phyloP scores from a whole-genome alignment of 108 stramenopile genomes.

The Aureococcus anophagefferens region DNA sequence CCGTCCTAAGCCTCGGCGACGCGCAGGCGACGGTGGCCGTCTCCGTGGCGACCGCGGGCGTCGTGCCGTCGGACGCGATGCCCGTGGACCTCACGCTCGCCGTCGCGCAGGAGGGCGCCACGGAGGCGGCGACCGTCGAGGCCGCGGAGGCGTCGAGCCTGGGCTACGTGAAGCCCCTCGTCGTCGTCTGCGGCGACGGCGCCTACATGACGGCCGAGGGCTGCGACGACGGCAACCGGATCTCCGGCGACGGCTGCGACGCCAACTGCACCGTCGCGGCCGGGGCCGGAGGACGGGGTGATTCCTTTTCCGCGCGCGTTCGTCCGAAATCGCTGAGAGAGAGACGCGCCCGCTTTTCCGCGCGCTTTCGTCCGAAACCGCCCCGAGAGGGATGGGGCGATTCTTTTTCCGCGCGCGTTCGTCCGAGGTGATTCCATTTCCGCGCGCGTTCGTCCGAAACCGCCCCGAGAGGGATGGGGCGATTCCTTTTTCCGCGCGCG shows the following conservation, averaged over 20 bases:
- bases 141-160: neutral
- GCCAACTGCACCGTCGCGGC: neutral
- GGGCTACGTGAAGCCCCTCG: neutral
- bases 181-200: slow-evolving; percentile 15
- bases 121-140: neutral
- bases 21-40: neutral
- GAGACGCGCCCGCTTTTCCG: neutral
- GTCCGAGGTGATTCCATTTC: slow-evolving; percentile 4
- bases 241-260: slow-evolving; percentile 4
- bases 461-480: slow-evolving; percentile 2
- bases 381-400: too few relatives aligned
- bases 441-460: neutral
- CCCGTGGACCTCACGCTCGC: slow-evolving; percentile 1
- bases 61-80: neutral
- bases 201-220: slow-evolving; percentile 4
- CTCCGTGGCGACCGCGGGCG: neutral
- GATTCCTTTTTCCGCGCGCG: too few relatives aligned
- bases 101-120: neutral
- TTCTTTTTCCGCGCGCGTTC: neutral
- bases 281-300: neutral
- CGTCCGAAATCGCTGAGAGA: neutral
- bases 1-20: neutral
- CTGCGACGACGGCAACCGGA: slow-evolving; percentile 10
- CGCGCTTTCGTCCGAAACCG: slow-evolving; percentile 3
- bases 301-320: neutral